Evolutionary conservation across 2,329 filamentous ascomycete genomes (phyloP).

Genomic region (Calycina herbarum): DNA sequence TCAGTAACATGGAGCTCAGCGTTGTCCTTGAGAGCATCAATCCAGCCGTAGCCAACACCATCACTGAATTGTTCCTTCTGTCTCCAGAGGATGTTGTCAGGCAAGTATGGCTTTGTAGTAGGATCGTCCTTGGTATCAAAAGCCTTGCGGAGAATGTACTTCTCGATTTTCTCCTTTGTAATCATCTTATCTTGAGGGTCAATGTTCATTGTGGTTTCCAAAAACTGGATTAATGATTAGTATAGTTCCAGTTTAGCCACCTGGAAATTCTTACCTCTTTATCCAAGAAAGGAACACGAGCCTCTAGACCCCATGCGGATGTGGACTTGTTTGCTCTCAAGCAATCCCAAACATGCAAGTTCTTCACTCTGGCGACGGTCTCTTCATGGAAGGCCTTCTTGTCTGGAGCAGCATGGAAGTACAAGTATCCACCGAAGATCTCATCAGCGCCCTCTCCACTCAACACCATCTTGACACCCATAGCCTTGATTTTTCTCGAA

Average conservation of each 20-base stretch:
- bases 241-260: neutral
- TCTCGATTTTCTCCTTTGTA: conserved; percentile 72
- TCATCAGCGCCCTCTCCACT: conserved; percentile 96
- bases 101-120: conserved; percentile 80
- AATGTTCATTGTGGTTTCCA: conserved; percentile 89
- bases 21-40: conserved; percentile 93
- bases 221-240: conserved; percentile 59
- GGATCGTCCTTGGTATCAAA: conserved; percentile 93
- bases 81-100: conserved; percentile 92
- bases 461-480: conserved; percentile 99
- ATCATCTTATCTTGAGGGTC: conserved; percentile 97
- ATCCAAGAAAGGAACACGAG: conserved; percentile 95
- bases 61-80: conserved; percentile 99
- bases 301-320: conserved; percentile 95
- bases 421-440: conserved; percentile 97
- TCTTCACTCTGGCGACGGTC: conserved; percentile 91
- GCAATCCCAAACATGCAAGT: conserved; percentile 95
- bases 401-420: conserved; percentile 94
- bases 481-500: conserved; percentile 97
- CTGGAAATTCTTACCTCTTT: conserved; percentile 61
- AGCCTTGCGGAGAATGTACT: conserved; percentile 96
- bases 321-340: conserved; percentile 99
- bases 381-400: conserved; percentile 94
- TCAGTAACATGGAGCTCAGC: conserved; percentile 88
- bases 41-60: conserved; percentile 98